Evolutionary conservation across 2,329 filamentous ascomycete species (phyloP), one percentile per base, ranked within the genome.

Genomic region (Chrysosporium keratinophilum): DNA sequence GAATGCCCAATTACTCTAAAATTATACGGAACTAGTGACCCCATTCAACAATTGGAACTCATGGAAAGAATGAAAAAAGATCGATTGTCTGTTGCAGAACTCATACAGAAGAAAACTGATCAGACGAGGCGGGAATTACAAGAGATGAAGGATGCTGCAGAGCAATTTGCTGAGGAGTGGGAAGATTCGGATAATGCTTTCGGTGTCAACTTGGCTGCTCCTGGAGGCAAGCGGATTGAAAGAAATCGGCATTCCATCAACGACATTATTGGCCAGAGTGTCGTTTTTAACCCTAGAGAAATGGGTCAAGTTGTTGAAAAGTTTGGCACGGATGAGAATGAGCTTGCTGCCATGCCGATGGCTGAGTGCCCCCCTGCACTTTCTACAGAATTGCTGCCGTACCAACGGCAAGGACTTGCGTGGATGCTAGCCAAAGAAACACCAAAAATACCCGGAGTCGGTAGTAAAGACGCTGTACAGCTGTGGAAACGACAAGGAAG

Each of bases 391-490:
- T 73, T 95, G 47, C 75, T 95, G 55, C 84, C 87, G 1, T 93
- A 94, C 67, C 89, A 95, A 64, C 78, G 71, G 34, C 74, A 91
- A 74, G 88, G 87, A 5, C 72, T 95, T 39, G 81, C 83, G 14
- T 95, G 89, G 89, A 80, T 95, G 78, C 73, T 82, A 15, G 75
- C 81, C 6, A 88, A 87, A 61, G 89, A 95, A 66, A 79, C 76
- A 12, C 87, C 88, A 0, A 67, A 76, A 35, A 72, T 85, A 11
- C 87, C 88, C 2, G 62, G 73, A 1, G 66, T 70, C 23, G 79
- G 77, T 0, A 79, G 82, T 0, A 71, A 76, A 1, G 78, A 86
- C 10, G 71, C 82, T 20, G 80, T 88, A 1, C 88, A 95, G 68
- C 74, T 95, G 12, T 95, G 89, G 89, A 85, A 83, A 64, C 78